Conservation (phyloP, 2,329 filamentous ascomycete genomes). For the Zymoseptoria pseudotritici region DNA sequence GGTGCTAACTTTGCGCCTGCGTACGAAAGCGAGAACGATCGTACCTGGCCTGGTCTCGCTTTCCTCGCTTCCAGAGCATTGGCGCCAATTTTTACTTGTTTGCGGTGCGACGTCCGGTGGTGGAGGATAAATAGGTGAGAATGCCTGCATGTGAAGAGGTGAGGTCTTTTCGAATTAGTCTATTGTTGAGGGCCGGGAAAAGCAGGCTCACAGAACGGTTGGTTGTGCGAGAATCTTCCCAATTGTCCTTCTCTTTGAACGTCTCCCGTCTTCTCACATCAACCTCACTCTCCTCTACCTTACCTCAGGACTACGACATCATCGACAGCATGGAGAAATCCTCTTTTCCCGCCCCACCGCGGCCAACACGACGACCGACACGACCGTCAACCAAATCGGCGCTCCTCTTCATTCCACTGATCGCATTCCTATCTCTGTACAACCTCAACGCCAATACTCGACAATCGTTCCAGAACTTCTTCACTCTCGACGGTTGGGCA, state of each 20-base stretch:
- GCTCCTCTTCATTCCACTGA: slow-evolving; percentile 12
- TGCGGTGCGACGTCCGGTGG: not conserved
- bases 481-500: slow-evolving; percentile 12
- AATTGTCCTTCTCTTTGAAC: not conserved
- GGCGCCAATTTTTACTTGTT: not conserved
- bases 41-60: not conserved
- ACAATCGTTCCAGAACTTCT: slow-evolving; percentile 14
- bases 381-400: slow-evolving; percentile 2
- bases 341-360: not conserved
- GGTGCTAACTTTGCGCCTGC: too few relatives aligned
- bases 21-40: not conserved
- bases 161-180: not conserved
- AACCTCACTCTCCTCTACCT: not conserved
- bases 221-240: not conserved
- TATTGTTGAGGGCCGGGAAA: not conserved
- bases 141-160: not conserved
- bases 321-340: slow-evolving; percentile 3
- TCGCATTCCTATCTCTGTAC: slow-evolving; percentile 15
- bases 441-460: slow-evolving; percentile 14
- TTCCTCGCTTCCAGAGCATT: not conserved
- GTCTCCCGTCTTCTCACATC: not conserved
- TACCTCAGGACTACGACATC: not conserved
- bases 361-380: not conserved
- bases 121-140: not conserved
- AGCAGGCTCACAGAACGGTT: not conserved